Conservation (phyloP, 768 basidiomycete genomes). For the Tulasnella sp. region DNA sequence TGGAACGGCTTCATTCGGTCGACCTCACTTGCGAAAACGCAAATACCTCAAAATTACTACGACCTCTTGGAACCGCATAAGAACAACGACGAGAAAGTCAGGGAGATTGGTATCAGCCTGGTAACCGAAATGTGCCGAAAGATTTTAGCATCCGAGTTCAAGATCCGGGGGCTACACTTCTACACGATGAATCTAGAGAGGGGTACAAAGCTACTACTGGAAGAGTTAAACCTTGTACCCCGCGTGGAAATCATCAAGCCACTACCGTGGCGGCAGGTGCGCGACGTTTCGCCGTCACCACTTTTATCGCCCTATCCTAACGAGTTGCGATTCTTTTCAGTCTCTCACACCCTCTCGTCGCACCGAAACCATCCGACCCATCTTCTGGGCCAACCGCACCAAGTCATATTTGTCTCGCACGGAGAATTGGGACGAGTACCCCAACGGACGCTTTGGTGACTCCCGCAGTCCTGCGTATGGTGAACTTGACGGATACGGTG, state of each 20-base stretch:
- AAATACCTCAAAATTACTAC: slow-evolving; percentile 64
- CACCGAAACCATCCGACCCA: slow-evolving; percentile 87
- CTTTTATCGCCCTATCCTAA: not conserved
- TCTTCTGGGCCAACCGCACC: slow-evolving; percentile 97
- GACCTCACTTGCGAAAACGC: slow-evolving; percentile 64
- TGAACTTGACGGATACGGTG: slow-evolving; percentile 93
- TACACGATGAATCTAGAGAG: slow-evolving; percentile 98
- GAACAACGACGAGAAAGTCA: slow-evolving; percentile 87
- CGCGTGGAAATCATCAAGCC: slow-evolving; percentile 87
- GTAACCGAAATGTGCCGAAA: slow-evolving; percentile 89
- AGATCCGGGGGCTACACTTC: slow-evolving; percentile 84
- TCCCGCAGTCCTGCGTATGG: slow-evolving; percentile 96
- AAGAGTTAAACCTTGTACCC: slow-evolving; percentile 83
- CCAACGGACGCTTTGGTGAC: slow-evolving; percentile 97
- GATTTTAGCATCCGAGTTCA: slow-evolving; percentile 70
- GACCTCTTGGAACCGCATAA: slow-evolving; percentile 77
- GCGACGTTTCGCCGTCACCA: slow-evolving; percentile 18
- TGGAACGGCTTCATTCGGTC: slow-evolving; percentile 91
- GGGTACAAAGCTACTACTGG: slow-evolving; percentile 88
- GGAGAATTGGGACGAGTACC: slow-evolving; percentile 99
- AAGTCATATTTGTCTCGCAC: slow-evolving; percentile 93
- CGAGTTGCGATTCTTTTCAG: slow-evolving; percentile 31
- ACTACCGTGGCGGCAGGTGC: slow-evolving; percentile 90
- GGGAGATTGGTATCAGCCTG: slow-evolving; percentile 84
- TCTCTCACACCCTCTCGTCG: slow-evolving; percentile 88